Evolutionary conservation across 352 stramenopile genomes (phyloP), one percentile per base, ranked within the genome.

Genomic region (Phytopythium chamaehyphon): DNA sequence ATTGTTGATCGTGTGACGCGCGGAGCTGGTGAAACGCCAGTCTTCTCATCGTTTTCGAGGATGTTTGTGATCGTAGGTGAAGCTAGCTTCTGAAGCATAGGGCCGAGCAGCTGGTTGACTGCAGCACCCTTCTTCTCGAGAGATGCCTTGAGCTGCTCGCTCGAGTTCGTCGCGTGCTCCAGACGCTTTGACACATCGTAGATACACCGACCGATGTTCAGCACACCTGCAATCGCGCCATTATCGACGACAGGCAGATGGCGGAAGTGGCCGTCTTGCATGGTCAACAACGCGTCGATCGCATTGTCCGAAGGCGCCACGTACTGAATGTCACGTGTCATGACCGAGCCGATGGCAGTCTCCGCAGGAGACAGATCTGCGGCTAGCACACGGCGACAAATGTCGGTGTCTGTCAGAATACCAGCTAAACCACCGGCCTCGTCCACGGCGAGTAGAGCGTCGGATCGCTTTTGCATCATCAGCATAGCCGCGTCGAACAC

Each of bases 171-270:
- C 6, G 82, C 86, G 46, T 93, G 88, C 59, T 99, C 96, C 3
- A 99, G 77, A 7, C 97, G 97, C 61, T 90, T 92, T 3, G 98
- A 98, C 0, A 98, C 96, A 60, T 99, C 96, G 71, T 99, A 98
- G 47, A 99, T 84, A 56, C 97, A 99, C 57, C 98, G 98, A 15
- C 95, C 96, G 73, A 99, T 99, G 73, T 99, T 98, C 26, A 99
- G 68, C 26, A 99, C 72, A 47, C 97, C 97, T 16, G 95, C 91
- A 31, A 99, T 96, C 19, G 63, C 67, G 18, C 82, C 82, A 23
- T 65, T 71, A 7, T 91, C 83, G 0, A 98, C 88, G 16, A 99
- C 97, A 4, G 97, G 97, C 42, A 99, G 64, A 59, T 99, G 96
- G 23, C 94, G 92, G 62, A 99, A 99, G 40, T 96, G 88, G 45